Evolutionary conservation across 176 grass and related monocot species (phyloP).

Genomic region (Urochloa ruziziensis): DNA sequence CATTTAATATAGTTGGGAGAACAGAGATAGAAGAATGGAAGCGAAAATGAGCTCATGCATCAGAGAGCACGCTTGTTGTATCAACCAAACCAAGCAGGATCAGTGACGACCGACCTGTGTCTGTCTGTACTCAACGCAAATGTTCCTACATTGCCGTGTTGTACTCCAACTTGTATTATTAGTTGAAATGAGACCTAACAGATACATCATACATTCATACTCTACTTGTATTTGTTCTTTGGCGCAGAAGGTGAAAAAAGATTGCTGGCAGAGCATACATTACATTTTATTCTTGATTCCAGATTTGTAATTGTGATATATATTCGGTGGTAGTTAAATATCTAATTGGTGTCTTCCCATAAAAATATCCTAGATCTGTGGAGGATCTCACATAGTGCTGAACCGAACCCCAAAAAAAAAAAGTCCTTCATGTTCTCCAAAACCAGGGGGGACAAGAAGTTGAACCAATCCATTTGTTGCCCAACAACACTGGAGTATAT

Average conservation of each 20-base stretch:
- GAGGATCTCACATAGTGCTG: background rate
- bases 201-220: slow-evolving; percentile 13
- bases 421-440: too few species aligned
- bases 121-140: background rate
- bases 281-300: background rate
- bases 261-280: background rate
- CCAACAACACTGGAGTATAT: background rate
- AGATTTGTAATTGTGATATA: background rate
- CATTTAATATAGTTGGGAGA: slow-evolving; percentile 19
- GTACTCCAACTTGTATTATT: slow-evolving; percentile 18
- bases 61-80: background rate
- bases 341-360: background rate
- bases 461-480: background rate
- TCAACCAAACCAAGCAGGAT: background rate
- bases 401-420: too few species aligned
- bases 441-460: too few species aligned
- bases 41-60: background rate
- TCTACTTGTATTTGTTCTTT: slow-evolving; percentile 19
- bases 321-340: background rate
- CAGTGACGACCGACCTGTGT: background rate
- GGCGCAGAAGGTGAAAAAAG: slow-evolving; percentile 26
- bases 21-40: background rate
- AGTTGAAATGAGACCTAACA: slow-evolving; percentile 19
- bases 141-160: slow-evolving; percentile 20
- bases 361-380: background rate